Conservation (phyloP, 2,329 filamentous ascomycete species). For the Decorospora gaudefroyi region DNA sequence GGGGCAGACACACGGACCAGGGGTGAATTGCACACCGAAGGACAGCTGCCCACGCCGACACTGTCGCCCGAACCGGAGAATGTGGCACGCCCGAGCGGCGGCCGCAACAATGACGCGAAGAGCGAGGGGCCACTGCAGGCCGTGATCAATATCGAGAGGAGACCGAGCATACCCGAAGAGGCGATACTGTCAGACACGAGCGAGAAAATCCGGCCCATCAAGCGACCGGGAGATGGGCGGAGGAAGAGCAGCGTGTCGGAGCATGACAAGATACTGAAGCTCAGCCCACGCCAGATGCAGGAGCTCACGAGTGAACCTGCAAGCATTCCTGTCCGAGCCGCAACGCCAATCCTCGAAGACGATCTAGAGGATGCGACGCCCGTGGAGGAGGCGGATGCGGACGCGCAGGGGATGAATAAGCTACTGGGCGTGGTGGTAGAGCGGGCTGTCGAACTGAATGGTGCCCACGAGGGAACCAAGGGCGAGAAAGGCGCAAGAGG, state of each 20-base stretch:
- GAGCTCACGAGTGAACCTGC: slow-evolving; percentile 60
- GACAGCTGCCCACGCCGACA: slow-evolving; percentile 39
- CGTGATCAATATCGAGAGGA: slow-evolving; percentile 19
- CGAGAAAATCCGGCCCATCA: slow-evolving; percentile 40
- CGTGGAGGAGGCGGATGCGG: slow-evolving; percentile 18
- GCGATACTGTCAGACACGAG: slow-evolving; percentile 41
- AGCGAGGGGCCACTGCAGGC: slow-evolving; percentile 14
- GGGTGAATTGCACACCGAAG: slow-evolving; percentile 22
- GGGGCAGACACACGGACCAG: slow-evolving; percentile 29
- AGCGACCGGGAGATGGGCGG: slow-evolving; percentile 42
- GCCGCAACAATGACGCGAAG: slow-evolving; percentile 15
- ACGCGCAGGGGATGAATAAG: slow-evolving; percentile 22
- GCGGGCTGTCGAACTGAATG: slow-evolving; percentile 22
- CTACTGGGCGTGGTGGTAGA: slow-evolving; percentile 31
- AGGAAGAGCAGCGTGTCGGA: slow-evolving; percentile 45
- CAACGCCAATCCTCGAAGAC: slow-evolving; percentile 47
- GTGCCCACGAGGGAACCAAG: slow-evolving; percentile 2
- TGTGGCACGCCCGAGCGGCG: slow-evolving; percentile 20
- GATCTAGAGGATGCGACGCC: slow-evolving; percentile 29
- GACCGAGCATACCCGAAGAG: slow-evolving; percentile 36
- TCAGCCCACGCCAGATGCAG: slow-evolving; percentile 60
- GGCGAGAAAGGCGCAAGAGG: slow-evolving; percentile 7
- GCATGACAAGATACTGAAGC: slow-evolving; percentile 54
- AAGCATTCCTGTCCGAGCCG: slow-evolving; percentile 57
- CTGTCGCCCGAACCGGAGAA: slow-evolving; percentile 34